These are phyloP conservation scores for Stagonosporopsis chrysanthemi DNA, from an alignment of 2,329 filamentous ascomycete genomes.

Conservation along the genomic window DNA sequence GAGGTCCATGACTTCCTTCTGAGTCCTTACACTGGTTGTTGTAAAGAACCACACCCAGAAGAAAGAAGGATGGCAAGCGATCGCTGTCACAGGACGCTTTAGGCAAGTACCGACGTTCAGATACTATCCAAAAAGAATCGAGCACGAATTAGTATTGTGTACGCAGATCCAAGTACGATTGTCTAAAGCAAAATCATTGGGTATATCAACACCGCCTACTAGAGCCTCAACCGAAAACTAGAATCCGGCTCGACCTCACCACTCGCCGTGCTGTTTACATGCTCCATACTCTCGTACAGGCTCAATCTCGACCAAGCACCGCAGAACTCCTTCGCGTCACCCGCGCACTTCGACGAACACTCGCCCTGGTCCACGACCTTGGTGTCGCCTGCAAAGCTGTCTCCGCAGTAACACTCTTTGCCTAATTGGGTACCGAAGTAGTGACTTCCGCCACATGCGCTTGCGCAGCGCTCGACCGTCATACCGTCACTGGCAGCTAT, in stretches of 20 bases:
- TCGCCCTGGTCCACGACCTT: slow-evolving; percentile 24
- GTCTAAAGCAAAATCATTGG: neutral
- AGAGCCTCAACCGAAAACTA: slow-evolving; percentile 1
- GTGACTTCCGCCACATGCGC: slow-evolving; percentile 14
- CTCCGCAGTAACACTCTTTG: slow-evolving; percentile 32
- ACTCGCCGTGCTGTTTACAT: slow-evolving; percentile 14
- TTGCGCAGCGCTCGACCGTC: slow-evolving; percentile 27
- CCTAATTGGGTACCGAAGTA: slow-evolving; percentile 30
- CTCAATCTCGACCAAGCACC: slow-evolving; percentile 29
- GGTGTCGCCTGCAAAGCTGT: slow-evolving; percentile 15
- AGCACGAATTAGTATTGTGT: neutral
- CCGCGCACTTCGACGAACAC: slow-evolving; percentile 27
- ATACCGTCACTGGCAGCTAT: slow-evolving; percentile 11
- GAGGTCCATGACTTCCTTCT: no score
- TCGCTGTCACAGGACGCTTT: no score
- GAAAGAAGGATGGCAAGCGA: no score
- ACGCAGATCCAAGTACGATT: neutral
- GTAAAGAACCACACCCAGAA: no score
- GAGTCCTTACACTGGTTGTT: no score
- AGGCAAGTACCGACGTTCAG: neutral
- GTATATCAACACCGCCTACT: neutral
- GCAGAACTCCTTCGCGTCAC: slow-evolving; percentile 27
- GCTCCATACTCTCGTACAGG: slow-evolving; percentile 48
- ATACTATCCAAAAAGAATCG: neutral
- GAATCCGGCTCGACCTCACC: slow-evolving; percentile 7